A percentile compares a stretch with the other conserved stretches of the same genome.
Conservation (phyloP, 306 rosid species). For the Dalbergia cultrata region DNA sequence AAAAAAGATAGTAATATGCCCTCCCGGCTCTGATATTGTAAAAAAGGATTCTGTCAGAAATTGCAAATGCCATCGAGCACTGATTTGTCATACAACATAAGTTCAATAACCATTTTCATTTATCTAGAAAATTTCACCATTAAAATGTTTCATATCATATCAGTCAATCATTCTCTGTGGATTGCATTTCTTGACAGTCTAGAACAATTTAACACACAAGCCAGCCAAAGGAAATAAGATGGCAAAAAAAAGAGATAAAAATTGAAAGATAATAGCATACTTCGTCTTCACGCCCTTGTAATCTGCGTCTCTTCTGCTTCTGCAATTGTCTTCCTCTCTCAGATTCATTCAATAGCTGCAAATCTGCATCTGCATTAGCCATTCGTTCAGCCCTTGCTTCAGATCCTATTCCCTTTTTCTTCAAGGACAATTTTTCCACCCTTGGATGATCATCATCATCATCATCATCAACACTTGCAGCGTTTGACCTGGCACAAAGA, state of each 20-base stretch:
- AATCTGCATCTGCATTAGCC: slow-evolving; percentile 81
- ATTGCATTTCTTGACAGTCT: slow-evolving; percentile 16
- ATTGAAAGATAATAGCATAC: slow-evolving; percentile 56
- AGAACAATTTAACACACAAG: slow-evolving; percentile 14
- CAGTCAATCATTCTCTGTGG: background rate
- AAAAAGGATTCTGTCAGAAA: background rate
- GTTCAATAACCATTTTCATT: slow-evolving; percentile 15
- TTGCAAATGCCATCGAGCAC: slow-evolving; percentile 1
- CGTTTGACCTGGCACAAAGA: slow-evolving; percentile 59
- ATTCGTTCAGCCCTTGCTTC: slow-evolving; percentile 85
- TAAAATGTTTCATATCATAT: slow-evolving; percentile 2
- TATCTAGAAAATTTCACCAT: slow-evolving; percentile 6
- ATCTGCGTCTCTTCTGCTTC: slow-evolving; percentile 88
- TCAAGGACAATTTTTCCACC: slow-evolving; percentile 74
- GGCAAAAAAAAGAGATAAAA: slow-evolving; percentile 1
- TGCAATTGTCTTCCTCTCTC: slow-evolving; percentile 89
- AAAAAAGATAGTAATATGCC: background rate
- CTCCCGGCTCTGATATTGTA: background rate
- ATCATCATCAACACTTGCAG: slow-evolving; percentile 53
- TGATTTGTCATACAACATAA: slow-evolving; percentile 2
- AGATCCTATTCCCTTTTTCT: slow-evolving; percentile 87
- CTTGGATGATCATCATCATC: slow-evolving; percentile 60
- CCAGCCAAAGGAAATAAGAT: slow-evolving; percentile 30
- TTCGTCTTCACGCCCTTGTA: slow-evolving; percentile 91
- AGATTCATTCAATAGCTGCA: slow-evolving; percentile 76